Conservation (phyloP, 495 filamentous ascomycete species). For the Penicillium subrubescens region DNA sequence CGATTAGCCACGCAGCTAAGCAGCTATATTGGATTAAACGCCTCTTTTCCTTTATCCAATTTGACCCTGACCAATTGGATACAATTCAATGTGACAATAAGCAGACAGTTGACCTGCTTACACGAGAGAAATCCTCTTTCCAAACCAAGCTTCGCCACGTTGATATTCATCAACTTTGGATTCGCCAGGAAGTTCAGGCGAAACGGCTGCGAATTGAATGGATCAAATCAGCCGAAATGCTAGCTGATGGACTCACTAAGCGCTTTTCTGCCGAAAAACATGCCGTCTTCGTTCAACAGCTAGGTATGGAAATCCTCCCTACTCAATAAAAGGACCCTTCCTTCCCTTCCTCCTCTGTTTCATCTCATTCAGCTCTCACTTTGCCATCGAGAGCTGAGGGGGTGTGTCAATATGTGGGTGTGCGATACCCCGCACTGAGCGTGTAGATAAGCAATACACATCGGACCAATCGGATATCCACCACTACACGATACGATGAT, state of each 20-base stretch:
- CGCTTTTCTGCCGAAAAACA: background rate
- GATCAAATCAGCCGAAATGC: too few species aligned
- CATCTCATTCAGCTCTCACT: background rate
- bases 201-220: background rate
- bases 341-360: background rate
- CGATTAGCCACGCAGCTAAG: background rate
- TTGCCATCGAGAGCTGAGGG: background rate
- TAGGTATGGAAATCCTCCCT: too few species aligned
- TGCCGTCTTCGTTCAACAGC: background rate
- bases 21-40: background rate
- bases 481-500: too few species aligned
- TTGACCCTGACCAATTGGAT: too few species aligned
- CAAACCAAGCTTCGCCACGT: background rate
- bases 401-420: background rate
- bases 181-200: background rate
- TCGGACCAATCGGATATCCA: too few species aligned
- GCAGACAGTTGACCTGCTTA: background rate
- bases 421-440: too few species aligned
- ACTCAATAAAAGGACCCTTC: too few species aligned
- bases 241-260: background rate
- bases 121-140: background rate
- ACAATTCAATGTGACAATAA: background rate
- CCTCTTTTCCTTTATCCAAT: background rate
- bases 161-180: background rate
- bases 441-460: too few species aligned